phyloP scores from a whole-genome alignment of 148 eudicot species.

The Limonium bicolor region DNA sequence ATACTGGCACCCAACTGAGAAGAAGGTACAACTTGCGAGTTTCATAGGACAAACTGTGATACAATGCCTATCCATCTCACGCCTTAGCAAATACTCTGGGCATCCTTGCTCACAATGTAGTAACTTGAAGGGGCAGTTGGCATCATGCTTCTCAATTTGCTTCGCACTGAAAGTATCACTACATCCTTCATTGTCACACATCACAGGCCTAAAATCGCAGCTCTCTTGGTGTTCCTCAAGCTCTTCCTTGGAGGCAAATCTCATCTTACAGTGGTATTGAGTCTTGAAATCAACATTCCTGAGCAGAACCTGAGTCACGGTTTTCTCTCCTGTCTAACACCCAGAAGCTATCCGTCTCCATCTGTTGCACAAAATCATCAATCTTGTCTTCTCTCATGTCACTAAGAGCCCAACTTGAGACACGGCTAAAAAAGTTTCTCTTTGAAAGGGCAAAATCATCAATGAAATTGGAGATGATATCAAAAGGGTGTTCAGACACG shows the following conservation, averaged over 20 bases:
- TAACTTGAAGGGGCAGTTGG: constrained; percentile 69
- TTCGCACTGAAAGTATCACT: constrained; percentile 53
- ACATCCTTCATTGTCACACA: constrained; percentile 76
- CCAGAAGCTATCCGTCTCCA: constrained; percentile 91
- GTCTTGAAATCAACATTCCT: constrained; percentile 73
- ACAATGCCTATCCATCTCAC: constrained; percentile 95
- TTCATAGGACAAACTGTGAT: constrained; percentile 89
- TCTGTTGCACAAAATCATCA: constrained; percentile 84
- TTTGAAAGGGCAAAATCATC: constrained; percentile 62
- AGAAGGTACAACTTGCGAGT: constrained; percentile 77
- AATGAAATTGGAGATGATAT: constrained; percentile 51
- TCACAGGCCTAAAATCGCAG: constrained; percentile 62
- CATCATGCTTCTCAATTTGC: constrained; percentile 51
- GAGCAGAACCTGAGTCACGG: constrained; percentile 49
- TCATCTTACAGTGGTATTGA: constrained; percentile 53
- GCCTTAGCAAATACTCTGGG: constrained; percentile 49
- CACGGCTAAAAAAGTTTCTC: constrained; percentile 59
- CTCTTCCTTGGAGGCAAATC: constrained; percentile 42
- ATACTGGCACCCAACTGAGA: constrained; percentile 62
- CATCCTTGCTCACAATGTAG: constrained; percentile 91
- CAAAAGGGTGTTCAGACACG: constrained; percentile 48
- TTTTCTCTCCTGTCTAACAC: constrained; percentile 64
- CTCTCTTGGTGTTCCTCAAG: constrained; percentile 31
- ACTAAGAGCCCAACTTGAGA: constrained; percentile 78
- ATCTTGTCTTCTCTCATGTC: constrained; percentile 80